phyloP scores from a whole-genome alignment of 495 filamentous ascomycete species.

The Astrocystis sublimbata region DNA sequence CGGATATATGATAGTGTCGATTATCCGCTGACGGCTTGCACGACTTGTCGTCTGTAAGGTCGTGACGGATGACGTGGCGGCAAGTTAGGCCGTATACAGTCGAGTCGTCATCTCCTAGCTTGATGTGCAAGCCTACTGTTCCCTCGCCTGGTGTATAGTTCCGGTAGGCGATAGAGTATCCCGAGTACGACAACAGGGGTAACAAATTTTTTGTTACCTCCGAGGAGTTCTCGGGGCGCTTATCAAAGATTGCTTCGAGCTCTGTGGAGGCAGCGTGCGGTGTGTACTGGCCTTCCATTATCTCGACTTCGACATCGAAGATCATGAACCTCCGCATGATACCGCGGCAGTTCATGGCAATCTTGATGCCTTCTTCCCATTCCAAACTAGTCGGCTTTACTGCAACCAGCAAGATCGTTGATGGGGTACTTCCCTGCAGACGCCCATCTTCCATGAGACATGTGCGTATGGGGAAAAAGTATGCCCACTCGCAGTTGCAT shows the following conservation, averaged over 20 bases:
- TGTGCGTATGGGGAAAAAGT: slow-evolving; percentile 8
- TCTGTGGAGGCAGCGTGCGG: background rate
- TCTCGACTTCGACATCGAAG: background rate
- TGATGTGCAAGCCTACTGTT: slow-evolving; percentile 10
- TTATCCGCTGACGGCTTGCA: background rate
- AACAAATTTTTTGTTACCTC: background rate
- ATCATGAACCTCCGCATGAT: slow-evolving; percentile 1
- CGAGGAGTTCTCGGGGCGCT: background rate
- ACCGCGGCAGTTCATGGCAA: background rate
- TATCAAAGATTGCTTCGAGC: background rate
- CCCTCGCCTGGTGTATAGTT: background rate
- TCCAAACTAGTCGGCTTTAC: slow-evolving; percentile 2
- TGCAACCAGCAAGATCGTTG: slow-evolving; percentile 4
- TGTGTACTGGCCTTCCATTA: background rate
- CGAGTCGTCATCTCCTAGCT: slow-evolving; percentile 6
- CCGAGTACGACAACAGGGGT: background rate
- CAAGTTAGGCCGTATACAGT: slow-evolving; percentile 12
- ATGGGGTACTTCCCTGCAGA: background rate
- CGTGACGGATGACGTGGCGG: slow-evolving; percentile 6
- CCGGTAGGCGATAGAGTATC: slow-evolving; percentile 2
- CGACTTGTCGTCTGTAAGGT: background rate
- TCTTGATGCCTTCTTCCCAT: background rate
- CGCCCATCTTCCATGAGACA: slow-evolving; percentile 6
- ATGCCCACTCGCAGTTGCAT: background rate
- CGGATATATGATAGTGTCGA: slow-evolving; percentile 1